Evolutionary conservation across 495 filamentous ascomycete genomes (phyloP), one percentile per base, ranked within the genome.

Genomic region (Penicillium angulare): DNA sequence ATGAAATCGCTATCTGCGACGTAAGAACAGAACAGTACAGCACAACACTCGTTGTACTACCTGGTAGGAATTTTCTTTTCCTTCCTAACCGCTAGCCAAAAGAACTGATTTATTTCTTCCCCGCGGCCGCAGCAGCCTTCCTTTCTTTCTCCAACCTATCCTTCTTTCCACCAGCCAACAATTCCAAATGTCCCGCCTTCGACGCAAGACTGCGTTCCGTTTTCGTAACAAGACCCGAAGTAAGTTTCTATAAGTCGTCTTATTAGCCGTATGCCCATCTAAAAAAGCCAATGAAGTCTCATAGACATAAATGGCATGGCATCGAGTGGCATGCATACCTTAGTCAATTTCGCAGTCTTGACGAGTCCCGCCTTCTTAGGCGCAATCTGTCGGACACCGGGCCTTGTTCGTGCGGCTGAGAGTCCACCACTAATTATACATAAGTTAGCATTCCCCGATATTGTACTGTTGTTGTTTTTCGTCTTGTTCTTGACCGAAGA

Each of bases 141-240:
- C 47, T 35, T 55, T 40, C 59, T 60, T 31, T 53, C 17, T 49
- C 48, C 21, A 44, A 15, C 29, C 62, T 68, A 42, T 80, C 75
- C 71, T 82, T 85, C 78, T 86, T 86, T 9, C 80, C 84, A 3
- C 81, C 84, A 50, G 75, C 71, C 51, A 90, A 61, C 65, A 90
- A 32, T 65, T 90, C 87, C 54, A 89, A 57, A 78, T 91, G 87
- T 5, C 87, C 87, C 33, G 86, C 87, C 61, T 81, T 84, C 39
- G 79, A 69, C 5, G 83, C 87, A 18, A 91, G 73, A 56, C 65
- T 78, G 49, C 81, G 74, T 60, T 90, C 87, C 50, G 86, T 89
- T 67, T 79, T 78, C 0, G 74, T 73, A 3, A 76, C 77, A 17
- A 90, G 70, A 0, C 86, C 85, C 0, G 83, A 75, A 0, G 83